Evolutionary conservation across 2,329 filamentous ascomycete species (phyloP).

Genomic region (Fusarium sp.): DNA sequence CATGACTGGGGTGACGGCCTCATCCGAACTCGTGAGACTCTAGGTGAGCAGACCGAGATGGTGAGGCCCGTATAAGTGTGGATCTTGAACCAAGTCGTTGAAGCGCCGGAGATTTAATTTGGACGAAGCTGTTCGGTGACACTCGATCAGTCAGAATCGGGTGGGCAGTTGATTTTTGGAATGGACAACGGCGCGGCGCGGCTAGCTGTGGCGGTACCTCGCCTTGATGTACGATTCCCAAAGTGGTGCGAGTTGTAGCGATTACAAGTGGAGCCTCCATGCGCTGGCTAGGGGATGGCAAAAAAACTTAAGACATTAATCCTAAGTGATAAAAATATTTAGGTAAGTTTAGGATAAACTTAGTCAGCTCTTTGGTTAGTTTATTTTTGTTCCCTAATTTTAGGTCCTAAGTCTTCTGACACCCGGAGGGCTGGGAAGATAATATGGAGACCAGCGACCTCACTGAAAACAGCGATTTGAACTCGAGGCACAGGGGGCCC

Average conservation of each 20-base stretch:
- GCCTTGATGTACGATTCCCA: constrained; percentile 7
- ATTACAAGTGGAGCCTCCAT: constrained; percentile 29
- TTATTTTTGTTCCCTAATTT: too few relatives aligned
- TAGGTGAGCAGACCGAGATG: constrained; percentile 41
- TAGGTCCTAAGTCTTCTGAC: too few relatives aligned
- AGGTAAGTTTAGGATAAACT: too few relatives aligned
- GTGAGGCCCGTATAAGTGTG: constrained; percentile 40
- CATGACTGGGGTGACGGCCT: constrained; percentile 46
- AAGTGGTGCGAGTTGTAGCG: constrained; percentile 37
- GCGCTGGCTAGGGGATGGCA: background rate
- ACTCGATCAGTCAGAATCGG: constrained; percentile 22
- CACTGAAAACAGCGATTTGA: constrained; percentile 35
- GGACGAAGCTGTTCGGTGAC: constrained; percentile 42
- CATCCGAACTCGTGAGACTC: constrained; percentile 43
- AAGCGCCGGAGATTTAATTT: constrained; percentile 23
- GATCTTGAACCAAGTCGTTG: constrained; percentile 24
- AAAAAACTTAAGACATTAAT: too few relatives aligned
- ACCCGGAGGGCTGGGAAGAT: background rate
- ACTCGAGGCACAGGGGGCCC: constrained; percentile 22
- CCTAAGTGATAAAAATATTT: too few relatives aligned
- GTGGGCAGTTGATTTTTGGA: constrained; percentile 32
- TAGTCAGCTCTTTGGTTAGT: too few relatives aligned
- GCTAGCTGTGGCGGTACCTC: constrained; percentile 10
- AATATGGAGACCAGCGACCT: constrained; percentile 14
- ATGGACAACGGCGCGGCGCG: constrained; percentile 20